Conservation (phyloP, 2,329 filamentous ascomycete genomes). For the Arthroderma sp. region DNA sequence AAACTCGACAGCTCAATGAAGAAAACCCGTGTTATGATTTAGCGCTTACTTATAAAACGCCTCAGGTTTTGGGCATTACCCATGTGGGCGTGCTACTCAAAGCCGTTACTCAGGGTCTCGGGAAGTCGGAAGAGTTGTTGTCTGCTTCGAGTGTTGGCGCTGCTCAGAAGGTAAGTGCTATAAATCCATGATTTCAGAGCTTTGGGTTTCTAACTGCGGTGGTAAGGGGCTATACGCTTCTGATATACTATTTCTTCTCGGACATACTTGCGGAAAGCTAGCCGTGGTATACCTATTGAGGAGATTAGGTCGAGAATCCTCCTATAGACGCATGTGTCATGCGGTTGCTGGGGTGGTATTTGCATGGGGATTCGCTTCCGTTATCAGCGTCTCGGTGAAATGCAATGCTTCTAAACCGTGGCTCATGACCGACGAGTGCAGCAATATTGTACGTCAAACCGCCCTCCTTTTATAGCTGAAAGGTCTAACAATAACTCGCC, state of each 20-base stretch:
- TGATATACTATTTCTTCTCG: conserved; percentile 15
- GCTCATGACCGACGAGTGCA: conserved; percentile 4
- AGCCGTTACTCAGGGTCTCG: conserved; percentile 4
- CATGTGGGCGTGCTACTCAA: conserved; percentile 6
- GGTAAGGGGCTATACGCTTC: not conserved
- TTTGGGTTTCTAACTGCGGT: no score
- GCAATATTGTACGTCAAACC: conserved; percentile 3
- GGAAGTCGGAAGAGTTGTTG: conserved; percentile 3
- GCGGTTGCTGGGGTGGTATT: conserved; percentile 7
- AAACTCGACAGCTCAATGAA: no score
- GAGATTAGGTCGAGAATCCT: conserved; percentile 13
- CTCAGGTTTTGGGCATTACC: conserved; percentile 3
- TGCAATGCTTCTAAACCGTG: conserved; percentile 8
- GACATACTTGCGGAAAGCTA: conserved; percentile 17
- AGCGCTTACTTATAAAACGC: not conserved
- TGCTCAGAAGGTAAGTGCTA: conserved; percentile 5
- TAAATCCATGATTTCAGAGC: not conserved
- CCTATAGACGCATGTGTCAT: conserved; percentile 10
- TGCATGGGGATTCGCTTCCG: conserved; percentile 14
- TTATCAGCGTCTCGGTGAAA: conserved; percentile 11
- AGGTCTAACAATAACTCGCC: not conserved
- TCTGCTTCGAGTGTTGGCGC: not conserved
- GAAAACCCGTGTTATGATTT: no score
- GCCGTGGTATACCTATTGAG: conserved; percentile 18
- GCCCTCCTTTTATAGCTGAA: not conserved